A percentile compares a stretch with the other conserved stretches of the same genome.
Conservation (phyloP, 2,329 filamentous ascomycete species). For the Magnaporthiopsis poae region DNA sequence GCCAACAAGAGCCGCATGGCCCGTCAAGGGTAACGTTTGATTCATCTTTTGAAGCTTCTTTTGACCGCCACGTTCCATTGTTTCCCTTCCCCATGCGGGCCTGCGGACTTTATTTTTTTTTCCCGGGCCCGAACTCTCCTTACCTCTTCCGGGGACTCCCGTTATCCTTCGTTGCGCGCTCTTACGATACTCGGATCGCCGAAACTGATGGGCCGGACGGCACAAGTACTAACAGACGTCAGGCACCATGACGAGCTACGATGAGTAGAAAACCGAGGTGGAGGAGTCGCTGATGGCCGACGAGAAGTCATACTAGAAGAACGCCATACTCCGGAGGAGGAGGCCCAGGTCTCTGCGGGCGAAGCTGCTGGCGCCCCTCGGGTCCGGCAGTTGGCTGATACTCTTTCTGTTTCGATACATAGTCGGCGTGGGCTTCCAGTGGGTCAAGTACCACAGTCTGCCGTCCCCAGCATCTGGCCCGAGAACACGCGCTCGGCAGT, state of each 20-base stretch:
- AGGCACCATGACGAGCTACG: constrained; percentile 23
- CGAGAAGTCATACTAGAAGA: constrained; percentile 24
- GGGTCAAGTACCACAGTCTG: constrained; percentile 27
- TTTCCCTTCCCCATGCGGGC: background rate
- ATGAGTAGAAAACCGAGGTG: constrained; percentile 31
- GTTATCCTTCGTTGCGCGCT: background rate
- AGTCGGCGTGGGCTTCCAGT: constrained; percentile 28
- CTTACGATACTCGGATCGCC: background rate
- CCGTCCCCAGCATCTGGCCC: constrained; percentile 24
- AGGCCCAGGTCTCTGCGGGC: constrained; percentile 23
- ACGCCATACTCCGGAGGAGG: constrained; percentile 18
- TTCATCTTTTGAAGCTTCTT: background rate
- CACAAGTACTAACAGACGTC: constrained; percentile 21
- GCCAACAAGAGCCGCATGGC: background rate
- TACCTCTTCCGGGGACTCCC: too few relatives aligned
- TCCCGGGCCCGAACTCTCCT: background rate
- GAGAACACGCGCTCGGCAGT: constrained; percentile 34
- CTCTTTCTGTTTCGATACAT: constrained; percentile 3
- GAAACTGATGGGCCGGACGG: constrained; percentile 5
- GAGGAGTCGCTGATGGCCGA: constrained; percentile 30
- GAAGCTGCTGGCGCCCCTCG: constrained; percentile 21
- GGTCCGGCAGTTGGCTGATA: constrained; percentile 24
- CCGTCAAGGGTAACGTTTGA: background rate
- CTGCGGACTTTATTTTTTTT: background rate
- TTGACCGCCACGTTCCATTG: background rate